Conservation (phyloP, 2,329 filamentous ascomycete species). For the Curvularia sp. region DNA sequence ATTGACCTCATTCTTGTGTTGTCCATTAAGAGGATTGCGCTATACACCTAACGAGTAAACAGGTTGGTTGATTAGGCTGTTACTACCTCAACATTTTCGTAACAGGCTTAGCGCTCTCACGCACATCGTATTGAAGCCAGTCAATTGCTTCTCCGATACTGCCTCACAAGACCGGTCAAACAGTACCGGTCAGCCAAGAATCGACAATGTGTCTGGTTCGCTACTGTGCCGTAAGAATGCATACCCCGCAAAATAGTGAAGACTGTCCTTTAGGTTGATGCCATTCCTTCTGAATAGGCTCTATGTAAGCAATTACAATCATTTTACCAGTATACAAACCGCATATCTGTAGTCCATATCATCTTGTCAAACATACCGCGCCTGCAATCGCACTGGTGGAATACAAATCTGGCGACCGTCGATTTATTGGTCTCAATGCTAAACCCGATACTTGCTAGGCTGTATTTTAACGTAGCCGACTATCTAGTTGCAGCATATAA, state of each 20-base stretch:
- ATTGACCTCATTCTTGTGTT: not conserved
- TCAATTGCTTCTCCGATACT: not conserved
- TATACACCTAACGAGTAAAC: not conserved
- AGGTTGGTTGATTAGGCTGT: not conserved
- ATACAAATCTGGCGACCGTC: too few relatives aligned
- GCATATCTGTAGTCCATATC: too few relatives aligned
- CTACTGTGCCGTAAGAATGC: not conserved
- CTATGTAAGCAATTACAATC: too few relatives aligned
- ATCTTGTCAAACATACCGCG: too few relatives aligned
- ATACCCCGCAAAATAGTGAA: not conserved
- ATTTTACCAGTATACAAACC: too few relatives aligned
- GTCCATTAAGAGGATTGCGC: not conserved
- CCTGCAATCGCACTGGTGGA: too few relatives aligned
- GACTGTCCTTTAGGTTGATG: too few relatives aligned
- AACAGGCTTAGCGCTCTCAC: not conserved
- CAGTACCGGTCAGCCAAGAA: not conserved
- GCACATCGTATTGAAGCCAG: not conserved
- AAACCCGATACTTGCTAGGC: too few relatives aligned
- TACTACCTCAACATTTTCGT: not conserved
- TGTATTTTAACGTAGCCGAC: too few relatives aligned
- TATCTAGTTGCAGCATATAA: too few relatives aligned
- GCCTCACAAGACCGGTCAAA: not conserved
- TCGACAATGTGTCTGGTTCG: not conserved
- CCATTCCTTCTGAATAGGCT: too few relatives aligned
- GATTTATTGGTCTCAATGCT: too few relatives aligned